Evolutionary conservation across 306 rosid species (phyloP), one percentile per base, ranked within the genome.

Genomic region (Cicer cuneatum): DNA sequence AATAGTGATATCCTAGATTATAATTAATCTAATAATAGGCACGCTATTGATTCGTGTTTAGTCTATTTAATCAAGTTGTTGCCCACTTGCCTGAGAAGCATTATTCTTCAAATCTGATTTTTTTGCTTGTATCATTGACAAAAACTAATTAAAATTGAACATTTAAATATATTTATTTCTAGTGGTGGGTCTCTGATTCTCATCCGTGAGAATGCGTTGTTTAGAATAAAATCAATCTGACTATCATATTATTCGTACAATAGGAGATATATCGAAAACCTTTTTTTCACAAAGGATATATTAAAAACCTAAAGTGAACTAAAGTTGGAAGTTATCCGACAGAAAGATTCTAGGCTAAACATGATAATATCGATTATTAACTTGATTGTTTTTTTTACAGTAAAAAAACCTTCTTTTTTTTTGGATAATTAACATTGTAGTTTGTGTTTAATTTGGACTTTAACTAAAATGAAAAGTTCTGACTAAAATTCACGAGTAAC

Each of bases 161-260:
- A 61, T 10, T 61, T 24, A 37, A 19, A 56, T 29, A 54, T 29
- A 63, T 29, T 43, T 58, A 57, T 66, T 40, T 15, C 16, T 1
- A 46, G 38, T 40, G 49, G 88, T 85, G 88, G 89, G 82, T 60
- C 61, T 69, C 59, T 67, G 83, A 76, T 83, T 78, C 83, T 57
- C 76, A 45, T 69, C 81, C 66, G 18, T 70, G 75, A 80, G 80
- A 73, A 73, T 39, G 45, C 72, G 66, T 83, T 80, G 79, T 71
- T 75, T 64, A 81, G 90, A 82, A 88, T 88, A 77, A 80, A 77
- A 82, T 86, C 83, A 70, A 38, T 62, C 35, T 2, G 66, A 3
- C 46, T 15, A 70, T 41, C 69, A 61, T 40, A 13, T 48, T 13
- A 48, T 48, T 13, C 18, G 7, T 48, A 70, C 67, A 37, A 49